These are phyloP conservation scores for Uncinocarpus reesii DNA, from an alignment of 2,329 filamentous ascomycete species.

Conservation along the genomic window DNA sequence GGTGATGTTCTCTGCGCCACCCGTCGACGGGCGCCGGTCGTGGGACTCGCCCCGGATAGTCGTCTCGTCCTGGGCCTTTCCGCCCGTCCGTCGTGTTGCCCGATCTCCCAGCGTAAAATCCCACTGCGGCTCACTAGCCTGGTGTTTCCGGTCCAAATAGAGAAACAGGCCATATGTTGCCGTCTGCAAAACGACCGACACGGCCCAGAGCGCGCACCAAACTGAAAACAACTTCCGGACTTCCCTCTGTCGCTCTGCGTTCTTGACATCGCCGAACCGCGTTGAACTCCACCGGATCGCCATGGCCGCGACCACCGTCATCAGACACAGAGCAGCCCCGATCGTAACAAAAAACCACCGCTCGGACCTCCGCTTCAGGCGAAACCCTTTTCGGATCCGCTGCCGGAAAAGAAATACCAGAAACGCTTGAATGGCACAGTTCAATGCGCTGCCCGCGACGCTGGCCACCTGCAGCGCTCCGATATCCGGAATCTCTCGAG, in stretches of 20 bases:
- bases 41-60: neutral
- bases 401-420: conserved; percentile 1
- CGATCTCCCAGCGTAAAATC: neutral
- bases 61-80: neutral
- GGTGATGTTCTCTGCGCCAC: too few relatives aligned
- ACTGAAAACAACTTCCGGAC: neutral
- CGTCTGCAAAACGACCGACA: conserved; percentile 1
- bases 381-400: neutral
- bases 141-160: neutral
- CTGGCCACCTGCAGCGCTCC: conserved; percentile 7
- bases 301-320: conserved; percentile 6
- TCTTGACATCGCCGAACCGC: neutral
- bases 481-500: conserved; percentile 2
- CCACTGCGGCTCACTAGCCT: neutral
- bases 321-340: neutral
- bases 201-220: conserved; percentile 11
- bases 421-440: conserved; percentile 3
- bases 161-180: conserved; percentile 3
- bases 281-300: conserved; percentile 8
- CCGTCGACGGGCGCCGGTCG: neutral
- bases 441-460: conserved; percentile 1
- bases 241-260: neutral
- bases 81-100: neutral
- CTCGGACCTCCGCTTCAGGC: neutral
- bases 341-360: neutral